Evolutionary conservation across 148 eudicot species (phyloP), one percentile per base, ranked within the genome.

Genomic region (Arctostaphylos glauca): DNA sequence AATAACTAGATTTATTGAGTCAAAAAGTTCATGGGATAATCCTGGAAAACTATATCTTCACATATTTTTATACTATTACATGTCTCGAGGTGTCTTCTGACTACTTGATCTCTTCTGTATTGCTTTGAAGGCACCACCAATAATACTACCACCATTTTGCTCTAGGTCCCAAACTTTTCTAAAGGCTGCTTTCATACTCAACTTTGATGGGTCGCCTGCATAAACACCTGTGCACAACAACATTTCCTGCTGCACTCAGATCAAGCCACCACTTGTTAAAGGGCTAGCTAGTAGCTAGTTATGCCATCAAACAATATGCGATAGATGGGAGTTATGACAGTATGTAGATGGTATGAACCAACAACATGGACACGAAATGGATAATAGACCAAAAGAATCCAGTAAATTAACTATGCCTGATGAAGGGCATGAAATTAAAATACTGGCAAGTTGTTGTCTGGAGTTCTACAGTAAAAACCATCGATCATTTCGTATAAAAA

Each of bases 131-230:
- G 96, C 84, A 54, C 98, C 98, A n/a, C 92, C 92, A 78, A 93
- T 84, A 79, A 94, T 94, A 85, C 91, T 93, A 53, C 96, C 98
- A 83, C 98, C 96, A 83, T 83, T 89, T 84, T 94, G 89, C 89
- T 94, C 98, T 77, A 94, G 88, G 62, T 86, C 89, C 98, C 98
- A 94, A 47, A 94, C 98, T 84, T 81, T 93, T 74, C 94, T 94
- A 85, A 94, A 94, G 67, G 98, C 94, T 83, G 98, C 96, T 89
- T 90, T 94, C 98, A 94, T 94, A 79, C 98, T 94, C 80, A 94
- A 79, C 85, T 91, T 93, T 46, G 98, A 84, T 77, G 98, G 98
- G 90, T 94, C 94, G 25, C 98, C 98, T 58, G 98, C 98, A 88
- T 94, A 94, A 83, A 94, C 98, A 79, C 98, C 98, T 94, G 85